Percentiles rank a stretch among this genome's conserved stretches.
Evolutionary conservation across 2,329 filamentous ascomycete genomes (phyloP).

Genomic region (Tolypocladium cylindrosporum): DNA sequence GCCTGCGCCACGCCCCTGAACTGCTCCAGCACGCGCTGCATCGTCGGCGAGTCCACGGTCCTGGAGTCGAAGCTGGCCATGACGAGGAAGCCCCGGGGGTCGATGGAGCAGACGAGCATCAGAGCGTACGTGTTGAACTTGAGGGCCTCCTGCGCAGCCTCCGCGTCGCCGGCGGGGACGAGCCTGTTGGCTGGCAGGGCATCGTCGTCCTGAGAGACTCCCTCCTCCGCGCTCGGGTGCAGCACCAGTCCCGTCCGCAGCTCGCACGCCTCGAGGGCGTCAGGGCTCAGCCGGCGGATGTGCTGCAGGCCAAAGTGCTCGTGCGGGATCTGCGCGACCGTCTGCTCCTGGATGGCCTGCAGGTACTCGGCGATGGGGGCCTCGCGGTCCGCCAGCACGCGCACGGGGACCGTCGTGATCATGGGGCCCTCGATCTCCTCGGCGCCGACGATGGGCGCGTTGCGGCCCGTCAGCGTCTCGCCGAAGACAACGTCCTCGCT

Average conservation of each 20-base stretch:
- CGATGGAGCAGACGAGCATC: constrained; percentile 55
- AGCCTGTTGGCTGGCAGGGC: constrained; percentile 38
- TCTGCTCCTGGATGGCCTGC: constrained; percentile 44
- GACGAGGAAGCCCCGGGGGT: constrained; percentile 43
- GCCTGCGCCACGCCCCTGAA: constrained; percentile 40
- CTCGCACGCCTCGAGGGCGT: constrained; percentile 45
- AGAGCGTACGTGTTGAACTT: constrained; percentile 51
- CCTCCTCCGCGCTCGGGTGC: constrained; percentile 30
- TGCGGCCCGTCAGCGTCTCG: constrained; percentile 48
- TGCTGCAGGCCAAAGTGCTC: constrained; percentile 54
- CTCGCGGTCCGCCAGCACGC: constrained; percentile 11
- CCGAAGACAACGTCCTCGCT: constrained; percentile 46
- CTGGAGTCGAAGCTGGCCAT: constrained; percentile 57
- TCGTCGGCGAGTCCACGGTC: constrained; percentile 39
- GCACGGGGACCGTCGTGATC: constrained; percentile 50
- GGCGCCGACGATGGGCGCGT: constrained; percentile 34
- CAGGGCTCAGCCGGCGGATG: constrained; percentile 45
- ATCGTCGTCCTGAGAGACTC: constrained; percentile 9
- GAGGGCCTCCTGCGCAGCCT: constrained; percentile 49
- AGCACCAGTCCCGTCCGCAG: constrained; percentile 45
- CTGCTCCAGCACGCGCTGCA: constrained; percentile 42
- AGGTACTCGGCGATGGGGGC: constrained; percentile 39
- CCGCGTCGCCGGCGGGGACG: constrained; percentile 43
- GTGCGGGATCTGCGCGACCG: constrained; percentile 48
- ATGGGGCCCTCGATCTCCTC: constrained; percentile 50